Conservation (phyloP, 495 filamentous ascomycete species). For the Monascus purpureus region DNA sequence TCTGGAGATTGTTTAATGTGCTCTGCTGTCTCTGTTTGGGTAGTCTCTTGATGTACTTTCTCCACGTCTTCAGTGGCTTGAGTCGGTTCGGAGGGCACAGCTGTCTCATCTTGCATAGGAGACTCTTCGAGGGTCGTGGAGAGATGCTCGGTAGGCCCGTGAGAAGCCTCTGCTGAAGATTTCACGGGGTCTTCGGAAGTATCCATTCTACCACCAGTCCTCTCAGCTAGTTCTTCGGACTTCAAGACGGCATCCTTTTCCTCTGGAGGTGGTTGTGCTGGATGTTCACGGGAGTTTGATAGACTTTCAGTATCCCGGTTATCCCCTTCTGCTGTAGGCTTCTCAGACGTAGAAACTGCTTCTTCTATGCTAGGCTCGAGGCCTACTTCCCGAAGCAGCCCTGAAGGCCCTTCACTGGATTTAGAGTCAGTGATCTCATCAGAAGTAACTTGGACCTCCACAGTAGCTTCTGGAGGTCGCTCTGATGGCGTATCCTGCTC, state of each 20-base stretch:
- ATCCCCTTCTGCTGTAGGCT: constrained; percentile 2
- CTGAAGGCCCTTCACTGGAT: too few species aligned
- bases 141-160: too few species aligned
- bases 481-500: too few species aligned
- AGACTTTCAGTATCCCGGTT: background rate
- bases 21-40: too few species aligned
- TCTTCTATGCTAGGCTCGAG: too few species aligned
- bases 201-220: background rate
- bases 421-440: constrained; percentile 2
- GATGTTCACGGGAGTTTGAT: background rate
- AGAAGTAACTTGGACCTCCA: constrained; percentile 1
- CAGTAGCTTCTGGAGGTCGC: background rate
- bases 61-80: too few species aligned
- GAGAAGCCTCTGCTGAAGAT: background rate
- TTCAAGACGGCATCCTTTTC: background rate
- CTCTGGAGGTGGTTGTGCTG: background rate
- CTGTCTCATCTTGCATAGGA: too few species aligned
- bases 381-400: too few species aligned
- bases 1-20: too few species aligned
- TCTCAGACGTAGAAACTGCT: constrained; percentile 11
- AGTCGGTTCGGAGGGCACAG: too few species aligned
- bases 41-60: too few species aligned
- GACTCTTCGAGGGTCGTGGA: too few species aligned
- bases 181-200: background rate
- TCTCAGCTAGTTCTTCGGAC: background rate